phyloP scores from a whole-genome alignment of 108 stramenopile species.

The Aurantiochytrium sp. region DNA sequence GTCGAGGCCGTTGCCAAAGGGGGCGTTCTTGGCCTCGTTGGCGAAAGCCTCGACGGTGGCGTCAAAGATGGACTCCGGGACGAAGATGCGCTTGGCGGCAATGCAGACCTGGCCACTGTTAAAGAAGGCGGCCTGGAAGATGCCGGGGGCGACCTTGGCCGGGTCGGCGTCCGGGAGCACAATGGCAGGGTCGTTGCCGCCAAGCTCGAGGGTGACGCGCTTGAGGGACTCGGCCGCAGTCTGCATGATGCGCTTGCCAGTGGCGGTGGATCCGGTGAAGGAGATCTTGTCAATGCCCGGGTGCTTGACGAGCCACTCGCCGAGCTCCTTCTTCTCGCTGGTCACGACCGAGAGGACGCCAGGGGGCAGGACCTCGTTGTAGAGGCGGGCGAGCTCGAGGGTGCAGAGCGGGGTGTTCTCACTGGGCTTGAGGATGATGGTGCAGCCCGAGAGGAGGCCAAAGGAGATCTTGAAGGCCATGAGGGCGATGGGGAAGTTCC shows the following conservation, averaged over 20 bases:
- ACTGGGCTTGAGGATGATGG: constrained; percentile 64
- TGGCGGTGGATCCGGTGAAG: constrained; percentile 21
- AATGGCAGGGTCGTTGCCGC: constrained; percentile 15
- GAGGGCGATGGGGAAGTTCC: constrained; percentile 72
- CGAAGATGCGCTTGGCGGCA: constrained; percentile 11
- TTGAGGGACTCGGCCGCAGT: background rate
- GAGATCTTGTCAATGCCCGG: constrained; percentile 16
- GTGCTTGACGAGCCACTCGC: background rate
- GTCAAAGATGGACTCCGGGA: constrained; percentile 17
- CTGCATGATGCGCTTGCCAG: constrained; percentile 19
- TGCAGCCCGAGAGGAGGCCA: constrained; percentile 21
- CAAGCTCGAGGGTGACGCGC: constrained; percentile 23
- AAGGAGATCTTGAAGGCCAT: constrained; percentile 14
- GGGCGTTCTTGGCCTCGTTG: background rate
- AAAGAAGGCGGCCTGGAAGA: background rate
- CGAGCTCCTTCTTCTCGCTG: constrained; percentile 33
- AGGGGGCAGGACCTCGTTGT: constrained; percentile 68
- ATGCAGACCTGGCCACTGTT: constrained; percentile 28
- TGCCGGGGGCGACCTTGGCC: background rate
- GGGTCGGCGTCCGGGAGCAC: constrained; percentile 19
- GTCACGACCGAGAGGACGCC: constrained; percentile 74
- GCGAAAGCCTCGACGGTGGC: background rate
- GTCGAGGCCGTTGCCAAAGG: background rate
- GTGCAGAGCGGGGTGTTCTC: constrained; percentile 84
- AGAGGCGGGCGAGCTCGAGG: constrained; percentile 48